Conservation (phyloP, 2,329 filamentous ascomycete genomes). For the Colletotrichum nymphaeae region DNA sequence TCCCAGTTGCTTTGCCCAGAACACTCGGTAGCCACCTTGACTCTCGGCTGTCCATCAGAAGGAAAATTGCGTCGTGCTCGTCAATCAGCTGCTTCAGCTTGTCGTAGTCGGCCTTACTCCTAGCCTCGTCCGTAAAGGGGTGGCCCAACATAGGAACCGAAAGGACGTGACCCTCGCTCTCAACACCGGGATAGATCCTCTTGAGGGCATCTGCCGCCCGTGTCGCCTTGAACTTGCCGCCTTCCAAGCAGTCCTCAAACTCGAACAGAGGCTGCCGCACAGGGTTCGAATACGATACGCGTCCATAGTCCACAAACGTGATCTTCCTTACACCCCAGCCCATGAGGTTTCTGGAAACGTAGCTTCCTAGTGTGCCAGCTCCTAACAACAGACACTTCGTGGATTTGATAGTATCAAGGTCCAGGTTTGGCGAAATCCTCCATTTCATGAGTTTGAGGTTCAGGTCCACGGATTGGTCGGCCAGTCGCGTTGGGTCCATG, state of each 20-base stretch:
- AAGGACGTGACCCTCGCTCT: constrained; percentile 82
- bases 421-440: constrained; percentile 89
- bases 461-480: constrained; percentile 93
- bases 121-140: constrained; percentile 78
- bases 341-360: constrained; percentile 91
- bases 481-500: constrained; percentile 89
- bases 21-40: constrained; percentile 95
- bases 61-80: constrained; percentile 90
- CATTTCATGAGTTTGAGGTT: constrained; percentile 99
- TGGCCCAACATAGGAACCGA: constrained; percentile 97
- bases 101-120: constrained; percentile 79
- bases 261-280: constrained; percentile 93
- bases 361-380: constrained; percentile 92
- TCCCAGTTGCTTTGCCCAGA: constrained; percentile 92
- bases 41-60: constrained; percentile 97
- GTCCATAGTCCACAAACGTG: constrained; percentile 94
- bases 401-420: constrained; percentile 89
- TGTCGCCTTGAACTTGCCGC: constrained; percentile 85
- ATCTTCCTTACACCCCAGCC: constrained; percentile 97
- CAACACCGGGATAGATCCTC: constrained; percentile 91
- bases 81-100: constrained; percentile 80
- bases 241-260: constrained; percentile 88
- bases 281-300: constrained; percentile 95
- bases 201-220: constrained; percentile 83
- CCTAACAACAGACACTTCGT: constrained; percentile 92